Conservation (phyloP, 805 yeast species). For the Hanseniaspora mollemarum region DNA sequence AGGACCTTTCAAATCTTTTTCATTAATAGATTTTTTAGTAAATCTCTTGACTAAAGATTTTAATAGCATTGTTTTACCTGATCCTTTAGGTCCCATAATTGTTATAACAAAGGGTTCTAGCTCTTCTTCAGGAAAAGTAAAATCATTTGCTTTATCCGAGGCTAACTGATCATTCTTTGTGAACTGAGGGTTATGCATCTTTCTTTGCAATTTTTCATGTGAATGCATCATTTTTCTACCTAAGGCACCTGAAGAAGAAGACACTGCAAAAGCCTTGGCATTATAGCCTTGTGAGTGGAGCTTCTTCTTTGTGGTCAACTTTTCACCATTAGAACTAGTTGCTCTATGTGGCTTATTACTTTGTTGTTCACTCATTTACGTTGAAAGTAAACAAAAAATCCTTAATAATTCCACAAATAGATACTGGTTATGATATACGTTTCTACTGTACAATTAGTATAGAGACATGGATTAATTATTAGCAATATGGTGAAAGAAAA, state of each 20-base stretch:
- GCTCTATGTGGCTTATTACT: conserved; percentile 15
- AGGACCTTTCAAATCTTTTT: conserved; percentile 69
- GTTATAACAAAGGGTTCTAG: conserved; percentile 96
- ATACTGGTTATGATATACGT: background rate
- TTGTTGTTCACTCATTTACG: conserved; percentile 14
- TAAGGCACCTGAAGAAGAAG: conserved; percentile 68
- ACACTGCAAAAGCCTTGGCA: conserved; percentile 72
- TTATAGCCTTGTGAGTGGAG: conserved; percentile 77
- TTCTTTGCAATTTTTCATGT: conserved; percentile 68
- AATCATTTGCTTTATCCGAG: conserved; percentile 12
- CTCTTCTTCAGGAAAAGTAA: conserved; percentile 65
- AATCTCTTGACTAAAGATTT: conserved; percentile 77
- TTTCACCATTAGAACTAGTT: conserved; percentile 10
- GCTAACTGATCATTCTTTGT: conserved; percentile 49
- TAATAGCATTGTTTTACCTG: conserved; percentile 90
- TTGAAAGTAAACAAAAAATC: background rate
- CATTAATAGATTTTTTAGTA: conserved; percentile 74
- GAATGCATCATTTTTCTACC: conserved; percentile 74
- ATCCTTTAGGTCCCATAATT: conserved; percentile 97
- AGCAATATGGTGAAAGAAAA: too few relatives aligned
- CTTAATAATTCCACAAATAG: background rate
- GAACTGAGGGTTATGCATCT: conserved; percentile 92
- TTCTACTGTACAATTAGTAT: background rate
- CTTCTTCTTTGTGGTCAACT: conserved; percentile 62
- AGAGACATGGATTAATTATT: too few relatives aligned